Conservation (phyloP, 257 asterid species). For the Scutellaria minor region DNA sequence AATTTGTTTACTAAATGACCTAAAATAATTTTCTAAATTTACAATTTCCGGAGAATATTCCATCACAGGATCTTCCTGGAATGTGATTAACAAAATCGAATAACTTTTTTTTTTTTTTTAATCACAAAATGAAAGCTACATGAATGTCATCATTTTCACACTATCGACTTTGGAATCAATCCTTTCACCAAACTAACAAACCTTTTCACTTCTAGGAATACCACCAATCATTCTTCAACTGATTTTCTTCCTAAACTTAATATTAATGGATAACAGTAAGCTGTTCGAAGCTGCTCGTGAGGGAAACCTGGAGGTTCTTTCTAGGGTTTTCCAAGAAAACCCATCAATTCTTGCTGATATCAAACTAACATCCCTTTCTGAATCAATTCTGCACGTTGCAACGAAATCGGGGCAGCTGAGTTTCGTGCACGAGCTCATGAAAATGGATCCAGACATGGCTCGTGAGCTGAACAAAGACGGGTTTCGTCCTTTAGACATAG, state of each 20-base stretch:
- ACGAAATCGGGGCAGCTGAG: conserved; percentile 33
- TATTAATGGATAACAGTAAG: conserved; percentile 15
- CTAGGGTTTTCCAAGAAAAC: conserved; percentile 11
- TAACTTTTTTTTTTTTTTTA: no score
- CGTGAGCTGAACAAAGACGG: conserved; percentile 35
- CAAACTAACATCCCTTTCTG: conserved; percentile 5
- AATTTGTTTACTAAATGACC: no score
- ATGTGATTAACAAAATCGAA: no score
- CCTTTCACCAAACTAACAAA: neutral
- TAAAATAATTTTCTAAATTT: no score
- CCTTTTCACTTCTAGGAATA: neutral
- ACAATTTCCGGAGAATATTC: no score
- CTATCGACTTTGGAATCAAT: no score
- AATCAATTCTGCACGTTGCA: conserved; percentile 36
- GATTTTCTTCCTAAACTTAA: neutral
- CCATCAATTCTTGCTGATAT: conserved; percentile 31
- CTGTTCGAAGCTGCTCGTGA: conserved; percentile 33
- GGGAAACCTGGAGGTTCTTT: conserved; percentile 25
- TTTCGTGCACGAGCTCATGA: conserved; percentile 32
- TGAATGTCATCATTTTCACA: no score
- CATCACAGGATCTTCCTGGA: no score
- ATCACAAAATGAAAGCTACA: no score
- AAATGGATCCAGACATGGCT: conserved; percentile 27
- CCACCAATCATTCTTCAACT: neutral
- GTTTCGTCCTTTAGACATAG: conserved; percentile 34